phyloP scores from a whole-genome alignment of 2,329 filamentous ascomycete genomes.

The Penicillium frequentans region DNA sequence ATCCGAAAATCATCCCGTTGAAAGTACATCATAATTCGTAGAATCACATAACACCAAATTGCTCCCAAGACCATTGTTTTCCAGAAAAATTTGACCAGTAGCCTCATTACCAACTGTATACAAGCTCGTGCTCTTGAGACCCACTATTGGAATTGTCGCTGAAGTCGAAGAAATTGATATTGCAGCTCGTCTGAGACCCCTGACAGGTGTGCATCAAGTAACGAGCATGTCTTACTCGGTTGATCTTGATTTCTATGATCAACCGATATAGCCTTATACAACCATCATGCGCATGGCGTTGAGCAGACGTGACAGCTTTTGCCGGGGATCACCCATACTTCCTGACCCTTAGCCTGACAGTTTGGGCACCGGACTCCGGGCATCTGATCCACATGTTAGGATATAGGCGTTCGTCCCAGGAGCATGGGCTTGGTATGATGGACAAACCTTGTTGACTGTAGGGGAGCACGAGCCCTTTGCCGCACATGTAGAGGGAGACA shows the following conservation, averaged over 20 bases:
- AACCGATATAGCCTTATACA: background rate
- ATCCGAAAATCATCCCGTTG: background rate
- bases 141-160: background rate
- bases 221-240: background rate
- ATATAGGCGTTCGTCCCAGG: background rate
- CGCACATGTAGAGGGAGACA: constrained; percentile 11
- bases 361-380: constrained; percentile 45
- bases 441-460: constrained; percentile 18
- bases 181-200: background rate
- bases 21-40: background rate
- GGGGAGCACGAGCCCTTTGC: constrained; percentile 7
- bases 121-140: background rate
- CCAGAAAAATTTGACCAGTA: background rate
- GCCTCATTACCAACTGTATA: too few species aligned
- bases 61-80: background rate
- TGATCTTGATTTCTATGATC: background rate
- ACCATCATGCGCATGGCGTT: constrained; percentile 29
- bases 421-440: background rate
- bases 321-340: constrained; percentile 49
- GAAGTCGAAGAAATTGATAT: background rate
- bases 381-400: constrained; percentile 33
- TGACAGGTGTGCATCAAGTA: background rate
- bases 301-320: constrained; percentile 47
- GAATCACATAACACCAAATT: background rate
- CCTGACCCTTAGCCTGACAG: constrained; percentile 36